Evolutionary conservation across 1,284 basidiomycete genomes (phyloP), one percentile per base, ranked within the genome.

Genomic region (Trichosporon coremiiforme): DNA sequence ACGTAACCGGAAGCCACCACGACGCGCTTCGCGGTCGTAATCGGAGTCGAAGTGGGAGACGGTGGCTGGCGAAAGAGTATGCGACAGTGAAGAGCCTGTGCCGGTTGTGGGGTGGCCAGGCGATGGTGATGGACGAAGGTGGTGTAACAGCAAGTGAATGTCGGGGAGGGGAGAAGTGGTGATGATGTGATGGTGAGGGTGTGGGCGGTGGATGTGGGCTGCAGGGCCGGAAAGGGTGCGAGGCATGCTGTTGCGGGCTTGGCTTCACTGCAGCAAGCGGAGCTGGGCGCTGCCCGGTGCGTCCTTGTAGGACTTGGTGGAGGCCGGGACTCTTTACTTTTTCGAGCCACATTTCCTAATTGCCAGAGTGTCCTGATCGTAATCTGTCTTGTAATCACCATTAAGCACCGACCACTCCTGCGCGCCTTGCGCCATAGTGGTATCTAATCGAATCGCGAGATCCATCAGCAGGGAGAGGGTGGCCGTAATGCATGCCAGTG

Each of bases 1-100:
- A 62, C 57, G 29, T 33, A 62, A 62, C 29, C 57, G 57, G 57
- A 31, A 62, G 57, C 31, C 57, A 62, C 57, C 31, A n/a, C 55
- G 57, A 60, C 50, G 50, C 50, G 50, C 50, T 12, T 53, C 50
- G 22, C 8, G 57, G 8, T 62, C 31, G 4, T 2, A 35, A 31
- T n/a, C 31, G 57, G 17, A 33, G 8, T 33, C 10, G 29, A 22
- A 17, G 55, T 60, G 33, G 33, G 33, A n/a, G 57, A 60, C 10
- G 55, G 31, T 31, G 29, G 15, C 10, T 22, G 50, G 31, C 9
- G 29, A 33, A 33, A 20, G 31, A 33, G 57, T 60, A 62, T 62
- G 15, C 5, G 25, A 53, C 50, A 53, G 20, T 20, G 50, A 53
- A 53, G 41, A 10, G 41, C 41, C 41, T 45, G 41, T 45, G 17